phyloP scores from a whole-genome alignment of 2,329 filamentous ascomycete species.

The Hypoxylon sp. region DNA sequence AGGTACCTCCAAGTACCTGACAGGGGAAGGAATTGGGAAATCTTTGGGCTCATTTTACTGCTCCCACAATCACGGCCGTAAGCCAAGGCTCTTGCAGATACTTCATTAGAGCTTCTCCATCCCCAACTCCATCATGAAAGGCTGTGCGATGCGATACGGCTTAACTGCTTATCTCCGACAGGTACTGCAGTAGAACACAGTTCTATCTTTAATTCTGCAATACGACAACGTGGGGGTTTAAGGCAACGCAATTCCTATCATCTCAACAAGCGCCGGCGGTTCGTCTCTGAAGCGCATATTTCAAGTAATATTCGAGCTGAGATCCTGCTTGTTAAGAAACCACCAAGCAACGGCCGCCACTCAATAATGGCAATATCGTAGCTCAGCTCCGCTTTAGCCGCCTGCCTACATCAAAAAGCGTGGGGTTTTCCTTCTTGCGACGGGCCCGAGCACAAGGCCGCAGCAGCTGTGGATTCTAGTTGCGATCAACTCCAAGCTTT shows the following conservation, averaged over 20 bases:
- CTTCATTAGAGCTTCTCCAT: constrained; percentile 22
- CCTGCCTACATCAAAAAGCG: constrained; percentile 34
- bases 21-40: constrained; percentile 28
- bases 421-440: constrained; percentile 32
- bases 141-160: constrained; percentile 27
- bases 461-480: constrained; percentile 28
- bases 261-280: constrained; percentile 23
- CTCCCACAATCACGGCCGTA: constrained; percentile 40
- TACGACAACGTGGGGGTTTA: constrained; percentile 33
- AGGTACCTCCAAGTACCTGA: constrained; percentile 45
- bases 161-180: constrained; percentile 14
- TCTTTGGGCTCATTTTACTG: constrained; percentile 39
- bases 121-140: constrained; percentile 19
- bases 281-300: constrained; percentile 21
- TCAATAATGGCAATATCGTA: constrained; percentile 26
- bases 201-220: constrained; percentile 16
- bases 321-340: constrained; percentile 24
- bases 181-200: constrained; percentile 9
- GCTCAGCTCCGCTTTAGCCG: constrained; percentile 43
- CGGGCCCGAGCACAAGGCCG: constrained; percentile 34
- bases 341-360: constrained; percentile 33
- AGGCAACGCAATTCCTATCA: constrained; percentile 14
- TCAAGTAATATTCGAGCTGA: constrained; percentile 31
- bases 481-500: constrained; percentile 39
- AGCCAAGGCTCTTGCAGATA: constrained; percentile 33